Evolutionary conservation across 140 eudicot genomes (phyloP), one percentile per base, ranked within the genome.

Genomic region (Oenanthe javanica): DNA sequence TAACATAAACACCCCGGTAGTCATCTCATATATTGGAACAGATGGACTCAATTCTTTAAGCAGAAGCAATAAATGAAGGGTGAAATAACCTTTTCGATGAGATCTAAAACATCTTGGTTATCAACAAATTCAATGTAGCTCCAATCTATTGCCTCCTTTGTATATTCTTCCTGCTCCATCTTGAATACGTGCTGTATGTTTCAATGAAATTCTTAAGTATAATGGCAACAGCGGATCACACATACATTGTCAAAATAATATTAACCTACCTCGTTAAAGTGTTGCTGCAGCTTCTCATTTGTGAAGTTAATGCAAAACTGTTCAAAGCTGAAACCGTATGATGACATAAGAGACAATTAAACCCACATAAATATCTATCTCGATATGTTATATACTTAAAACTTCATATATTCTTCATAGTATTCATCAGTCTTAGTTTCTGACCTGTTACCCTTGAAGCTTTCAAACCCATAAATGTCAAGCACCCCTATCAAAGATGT

Each of bases 81-180:
- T 40, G 25, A 79, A 75, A 80, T 76, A 81, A 93, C 99, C 97
- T 88, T 96, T 81, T 96, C 99, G 78, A 96, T 88, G 80, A 96
- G 99, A 96, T 96, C 99, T 81, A 96, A 81, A 80, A 96, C 99
- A 93, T 96, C 99, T 88, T 96, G 98, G 85, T 96, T 96, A 85
- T 96, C 99, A 74, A 96, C 98, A 79, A 96, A 96, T 84, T 96
- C 98, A 82, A 96, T 96, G 88, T 96, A 96, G 91, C 99, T 96
- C 99, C 99, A 96, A 69, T 96, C 81, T 80, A 96, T 96, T 83
- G 87, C 88, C 90, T 96, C 99, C 82, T 91, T 93, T 57, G 90
- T 92, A 84, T 96, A 96, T 83, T 96, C 99, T 82, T 96, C 99
- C 87, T 96, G 99, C 85, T 96, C 99, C 97, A 86, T 93, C 87